A percentile compares a stretch with the other conserved stretches of the same genome.
Evolutionary conservation across 768 basidiomycete species (phyloP).

Genomic region (Boletus rubropictus): DNA sequence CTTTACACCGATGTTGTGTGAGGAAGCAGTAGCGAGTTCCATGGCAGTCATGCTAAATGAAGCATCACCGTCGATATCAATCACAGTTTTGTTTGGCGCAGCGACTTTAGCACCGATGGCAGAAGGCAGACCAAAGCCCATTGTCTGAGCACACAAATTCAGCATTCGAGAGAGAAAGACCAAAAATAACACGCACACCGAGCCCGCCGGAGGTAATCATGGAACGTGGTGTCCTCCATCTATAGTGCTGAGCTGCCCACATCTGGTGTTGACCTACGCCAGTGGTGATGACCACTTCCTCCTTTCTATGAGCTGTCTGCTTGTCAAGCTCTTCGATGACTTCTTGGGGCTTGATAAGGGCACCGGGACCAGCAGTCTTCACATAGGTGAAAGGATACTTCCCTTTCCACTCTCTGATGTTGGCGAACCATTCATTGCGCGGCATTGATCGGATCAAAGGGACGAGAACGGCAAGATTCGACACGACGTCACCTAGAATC

Average conservation of each 20-base stretch:
- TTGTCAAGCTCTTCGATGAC: conserved; percentile 88
- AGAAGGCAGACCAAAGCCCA: conserved; percentile 95
- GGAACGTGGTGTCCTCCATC: conserved; percentile 82
- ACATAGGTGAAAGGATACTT: conserved; percentile 87
- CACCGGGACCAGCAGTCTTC: conserved; percentile 50
- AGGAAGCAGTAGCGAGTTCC: conserved; percentile 93
- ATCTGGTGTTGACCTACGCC: conserved; percentile 99
- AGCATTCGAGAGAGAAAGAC: background rate
- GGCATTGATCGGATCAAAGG: conserved; percentile 64
- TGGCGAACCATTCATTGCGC: conserved; percentile 74
- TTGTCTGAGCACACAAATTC: conserved; percentile 53
- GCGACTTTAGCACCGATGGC: conserved; percentile 98
- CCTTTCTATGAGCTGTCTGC: conserved; percentile 75
- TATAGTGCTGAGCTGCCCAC: conserved; percentile 95
- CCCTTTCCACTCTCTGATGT: conserved; percentile 80
- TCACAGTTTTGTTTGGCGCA: conserved; percentile 84
- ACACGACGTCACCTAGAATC: conserved; percentile 87
- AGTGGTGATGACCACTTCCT: conserved; percentile 82
- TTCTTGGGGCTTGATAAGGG: conserved; percentile 91
- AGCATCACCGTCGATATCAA: conserved; percentile 97
- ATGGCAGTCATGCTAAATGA: conserved; percentile 99
- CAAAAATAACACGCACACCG: conserved; percentile 53
- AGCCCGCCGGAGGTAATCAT: conserved; percentile 94
- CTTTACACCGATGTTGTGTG: conserved; percentile 92
- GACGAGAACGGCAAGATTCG: conserved; percentile 76